phyloP scores from a whole-genome alignment of 2,329 filamentous ascomycete species.

The Penicillium concentricum region DNA sequence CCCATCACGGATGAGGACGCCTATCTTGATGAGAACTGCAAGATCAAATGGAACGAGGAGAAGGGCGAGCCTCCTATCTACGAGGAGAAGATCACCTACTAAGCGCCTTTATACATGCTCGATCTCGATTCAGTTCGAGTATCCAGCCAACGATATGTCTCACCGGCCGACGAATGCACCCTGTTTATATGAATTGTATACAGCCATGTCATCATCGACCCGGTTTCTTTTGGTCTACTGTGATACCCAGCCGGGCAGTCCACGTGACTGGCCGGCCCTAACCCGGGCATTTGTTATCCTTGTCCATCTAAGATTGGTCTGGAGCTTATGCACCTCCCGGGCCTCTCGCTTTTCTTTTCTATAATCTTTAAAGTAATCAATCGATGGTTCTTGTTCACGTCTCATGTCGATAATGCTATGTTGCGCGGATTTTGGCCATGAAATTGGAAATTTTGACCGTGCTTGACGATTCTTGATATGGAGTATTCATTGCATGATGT shows the following conservation, averaged over 20 bases:
- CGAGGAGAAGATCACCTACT: conserved; percentile 56
- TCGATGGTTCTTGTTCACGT: neutral
- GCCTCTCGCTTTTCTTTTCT: neutral
- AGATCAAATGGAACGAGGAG: conserved; percentile 58
- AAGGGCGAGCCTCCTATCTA: conserved; percentile 60
- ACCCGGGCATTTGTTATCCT: conserved; percentile 10
- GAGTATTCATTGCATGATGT: neutral
- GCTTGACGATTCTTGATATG: neutral
- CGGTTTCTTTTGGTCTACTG: conserved; percentile 12
- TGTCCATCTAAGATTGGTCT: neutral
- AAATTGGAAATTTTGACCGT: neutral
- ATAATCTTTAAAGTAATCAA: conserved; percentile 12
- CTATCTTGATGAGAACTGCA: conserved; percentile 68
- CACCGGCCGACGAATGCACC: neutral
- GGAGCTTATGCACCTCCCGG: no score
- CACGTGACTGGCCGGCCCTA: conserved; percentile 4
- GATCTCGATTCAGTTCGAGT: neutral
- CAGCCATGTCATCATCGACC: neutral
- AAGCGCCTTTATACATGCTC: conserved; percentile 9
- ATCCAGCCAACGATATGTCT: conserved; percentile 1
- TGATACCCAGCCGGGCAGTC: conserved; percentile 22
- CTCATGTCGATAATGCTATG: conserved; percentile 5
- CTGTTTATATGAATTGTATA: neutral
- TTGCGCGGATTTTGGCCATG: neutral
- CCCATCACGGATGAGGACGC: conserved; percentile 80